Conservation (phyloP, 169 alveolate species). For the Plasmodium coatneyi region DNA sequence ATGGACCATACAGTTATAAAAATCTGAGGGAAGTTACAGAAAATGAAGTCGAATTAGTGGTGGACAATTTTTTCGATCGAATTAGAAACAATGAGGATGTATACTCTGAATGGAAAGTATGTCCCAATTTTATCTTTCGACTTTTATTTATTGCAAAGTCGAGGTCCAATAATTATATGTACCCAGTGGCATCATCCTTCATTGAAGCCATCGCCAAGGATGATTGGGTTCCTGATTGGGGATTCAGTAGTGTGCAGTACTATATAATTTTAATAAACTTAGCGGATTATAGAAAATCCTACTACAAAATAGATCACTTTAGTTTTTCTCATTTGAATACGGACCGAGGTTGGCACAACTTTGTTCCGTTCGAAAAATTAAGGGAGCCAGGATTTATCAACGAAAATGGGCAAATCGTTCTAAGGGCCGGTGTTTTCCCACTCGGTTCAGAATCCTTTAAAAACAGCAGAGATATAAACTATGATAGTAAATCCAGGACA, state of each 20-base stretch:
- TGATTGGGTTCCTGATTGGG: constrained; percentile 91
- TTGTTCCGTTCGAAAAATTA: constrained; percentile 78
- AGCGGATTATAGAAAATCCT: constrained; percentile 82
- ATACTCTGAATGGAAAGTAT: constrained; percentile 62
- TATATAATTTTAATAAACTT: constrained; percentile 85
- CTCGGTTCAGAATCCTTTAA: constrained; percentile 84
- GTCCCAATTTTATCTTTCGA: constrained; percentile 72
- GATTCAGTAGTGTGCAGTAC: constrained; percentile 86
- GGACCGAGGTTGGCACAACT: constrained; percentile 90
- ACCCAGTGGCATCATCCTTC: constrained; percentile 78
- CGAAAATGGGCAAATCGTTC: constrained; percentile 80
- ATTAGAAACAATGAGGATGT: constrained; percentile 57
- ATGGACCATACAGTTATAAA: constrained; percentile 54
- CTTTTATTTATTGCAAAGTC: constrained; percentile 61
- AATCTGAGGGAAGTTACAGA: constrained; percentile 64
- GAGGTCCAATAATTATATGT: constrained; percentile 42
- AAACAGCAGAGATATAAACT: constrained; percentile 78
- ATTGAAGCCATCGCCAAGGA: constrained; percentile 85
- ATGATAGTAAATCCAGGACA: constrained; percentile 87
- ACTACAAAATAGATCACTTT: constrained; percentile 82
- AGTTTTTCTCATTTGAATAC: constrained; percentile 83
- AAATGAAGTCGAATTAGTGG: constrained; percentile 61
- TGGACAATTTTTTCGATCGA: constrained; percentile 67
- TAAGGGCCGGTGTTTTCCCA: constrained; percentile 86
- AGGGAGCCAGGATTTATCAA: constrained; percentile 82